Percentiles rank a stretch among this genome's conserved stretches.
Conservation (phyloP, 352 stramenopile genomes). For the Elongisporangium anandrum region DNA sequence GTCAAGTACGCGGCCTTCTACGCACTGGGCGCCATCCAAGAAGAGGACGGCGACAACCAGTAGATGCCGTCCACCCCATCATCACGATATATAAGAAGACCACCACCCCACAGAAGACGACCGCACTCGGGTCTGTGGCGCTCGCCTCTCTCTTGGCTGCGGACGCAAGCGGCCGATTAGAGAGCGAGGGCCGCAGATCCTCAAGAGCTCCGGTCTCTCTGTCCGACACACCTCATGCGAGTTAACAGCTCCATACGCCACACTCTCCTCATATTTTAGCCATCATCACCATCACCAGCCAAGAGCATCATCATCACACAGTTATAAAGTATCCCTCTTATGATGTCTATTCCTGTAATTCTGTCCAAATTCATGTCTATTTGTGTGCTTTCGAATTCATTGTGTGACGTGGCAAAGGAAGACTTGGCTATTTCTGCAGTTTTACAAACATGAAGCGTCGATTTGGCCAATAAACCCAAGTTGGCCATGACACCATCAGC, state of each 20-base stretch:
- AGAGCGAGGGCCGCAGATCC: background rate
- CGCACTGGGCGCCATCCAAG: slow-evolving; percentile 47
- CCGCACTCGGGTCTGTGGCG: background rate
- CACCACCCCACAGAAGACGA: background rate
- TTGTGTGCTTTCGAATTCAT: background rate
- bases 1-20: slow-evolving; percentile 71
- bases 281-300: background rate
- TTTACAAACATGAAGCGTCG: background rate
- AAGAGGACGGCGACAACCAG: slow-evolving; percentile 23
- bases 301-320: background rate
- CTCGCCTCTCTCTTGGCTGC: background rate
- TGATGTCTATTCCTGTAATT: background rate
- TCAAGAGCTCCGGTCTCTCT: background rate
- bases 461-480: background rate
- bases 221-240: background rate
- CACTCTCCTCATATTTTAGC: background rate
- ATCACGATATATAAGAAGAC: background rate
- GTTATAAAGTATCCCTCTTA: background rate
- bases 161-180: background rate
- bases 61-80: background rate
- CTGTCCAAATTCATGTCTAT: background rate
- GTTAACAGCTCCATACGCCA: background rate
- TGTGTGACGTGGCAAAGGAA: background rate
- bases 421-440: background rate
- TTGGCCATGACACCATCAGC: background rate